A percentile compares a stretch with the other conserved stretches of the same genome.
phyloP scores from a whole-genome alignment of 129 eudicot species.

The Oenanthe sinensis region DNA sequence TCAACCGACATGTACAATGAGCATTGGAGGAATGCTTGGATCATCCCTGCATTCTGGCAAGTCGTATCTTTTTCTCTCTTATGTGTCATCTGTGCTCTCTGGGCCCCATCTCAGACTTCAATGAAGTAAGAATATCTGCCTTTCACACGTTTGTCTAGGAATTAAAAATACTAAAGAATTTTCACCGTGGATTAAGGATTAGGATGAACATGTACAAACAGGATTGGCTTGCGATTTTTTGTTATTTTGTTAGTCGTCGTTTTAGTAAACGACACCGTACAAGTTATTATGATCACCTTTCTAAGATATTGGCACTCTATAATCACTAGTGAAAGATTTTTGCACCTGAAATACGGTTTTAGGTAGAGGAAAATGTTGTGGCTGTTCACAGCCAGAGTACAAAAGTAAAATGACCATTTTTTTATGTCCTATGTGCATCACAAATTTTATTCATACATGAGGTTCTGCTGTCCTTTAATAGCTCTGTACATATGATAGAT shows the following conservation, averaged over 20 bases:
- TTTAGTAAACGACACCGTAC: background rate
- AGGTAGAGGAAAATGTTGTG: background rate
- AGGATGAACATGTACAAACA: background rate
- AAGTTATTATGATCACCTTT: background rate
- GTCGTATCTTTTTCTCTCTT: slow-evolving; percentile 85
- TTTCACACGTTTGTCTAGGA: background rate
- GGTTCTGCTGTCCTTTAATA: background rate
- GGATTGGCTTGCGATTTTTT: background rate
- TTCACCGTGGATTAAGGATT: background rate
- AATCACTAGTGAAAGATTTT: background rate
- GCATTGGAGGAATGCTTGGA: slow-evolving; percentile 98
- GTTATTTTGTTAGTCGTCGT: background rate
- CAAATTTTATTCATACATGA: background rate
- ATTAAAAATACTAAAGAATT: background rate
- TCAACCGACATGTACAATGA: slow-evolving; percentile 85
- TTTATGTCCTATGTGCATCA: background rate
- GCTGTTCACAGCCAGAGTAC: background rate
- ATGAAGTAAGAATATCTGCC: slow-evolving; percentile 49
- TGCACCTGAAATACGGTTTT: background rate
- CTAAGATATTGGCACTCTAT: background rate
- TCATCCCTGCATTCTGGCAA: slow-evolving; percentile 98
- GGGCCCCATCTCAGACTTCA: slow-evolving; percentile 98
- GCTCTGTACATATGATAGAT: slow-evolving; percentile 33
- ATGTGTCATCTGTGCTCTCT: slow-evolving; percentile 86
- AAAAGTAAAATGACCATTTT: background rate